These are phyloP conservation scores for Coleophoma cylindrospora DNA, from an alignment of 2,329 filamentous ascomycete species.

Conservation along the genomic window DNA sequence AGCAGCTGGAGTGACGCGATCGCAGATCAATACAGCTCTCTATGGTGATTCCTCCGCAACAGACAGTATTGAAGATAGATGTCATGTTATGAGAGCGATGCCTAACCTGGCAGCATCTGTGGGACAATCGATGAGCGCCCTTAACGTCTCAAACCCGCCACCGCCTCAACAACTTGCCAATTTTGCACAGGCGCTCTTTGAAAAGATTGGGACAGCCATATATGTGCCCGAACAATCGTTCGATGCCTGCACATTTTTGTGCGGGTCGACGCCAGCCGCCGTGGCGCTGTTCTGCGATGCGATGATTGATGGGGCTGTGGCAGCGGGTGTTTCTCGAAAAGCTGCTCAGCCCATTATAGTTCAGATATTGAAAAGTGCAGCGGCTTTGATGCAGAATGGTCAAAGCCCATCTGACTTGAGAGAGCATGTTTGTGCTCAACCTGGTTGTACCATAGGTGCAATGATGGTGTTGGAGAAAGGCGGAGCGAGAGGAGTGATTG, in stretches of 20 bases:
- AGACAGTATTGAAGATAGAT: neutral
- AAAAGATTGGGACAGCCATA: conserved; percentile 46
- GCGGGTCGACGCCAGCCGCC: conserved; percentile 56
- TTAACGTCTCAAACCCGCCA: conserved; percentile 22
- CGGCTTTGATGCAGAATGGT: conserved; percentile 44
- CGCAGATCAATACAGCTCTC: conserved; percentile 22
- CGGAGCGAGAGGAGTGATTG: conserved; percentile 27
- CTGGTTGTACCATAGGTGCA: conserved; percentile 62
- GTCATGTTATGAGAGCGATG: conserved; percentile 17
- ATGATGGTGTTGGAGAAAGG: conserved; percentile 55
- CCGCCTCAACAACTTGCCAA: conserved; percentile 16
- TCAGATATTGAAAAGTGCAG: conserved; percentile 53
- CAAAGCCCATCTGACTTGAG: conserved; percentile 69
- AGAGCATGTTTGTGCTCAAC: conserved; percentile 69
- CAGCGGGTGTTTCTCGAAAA: conserved; percentile 51
- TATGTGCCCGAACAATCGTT: conserved; percentile 45
- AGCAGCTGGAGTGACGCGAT: conserved; percentile 41
- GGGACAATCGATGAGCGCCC: conserved; percentile 27
- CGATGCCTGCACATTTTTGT: conserved; percentile 54
- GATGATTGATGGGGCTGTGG: conserved; percentile 53
- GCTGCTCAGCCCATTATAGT: conserved; percentile 54
- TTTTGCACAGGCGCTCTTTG: conserved; percentile 42
- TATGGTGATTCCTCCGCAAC: neutral
- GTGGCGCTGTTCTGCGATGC: conserved; percentile 53
- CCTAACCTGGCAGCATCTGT: conserved; percentile 31